A percentile compares a stretch with the other conserved stretches of the same genome.
Conservation (phyloP, 1,139 yeast genomes). For the Taphrina confusa region DNA sequence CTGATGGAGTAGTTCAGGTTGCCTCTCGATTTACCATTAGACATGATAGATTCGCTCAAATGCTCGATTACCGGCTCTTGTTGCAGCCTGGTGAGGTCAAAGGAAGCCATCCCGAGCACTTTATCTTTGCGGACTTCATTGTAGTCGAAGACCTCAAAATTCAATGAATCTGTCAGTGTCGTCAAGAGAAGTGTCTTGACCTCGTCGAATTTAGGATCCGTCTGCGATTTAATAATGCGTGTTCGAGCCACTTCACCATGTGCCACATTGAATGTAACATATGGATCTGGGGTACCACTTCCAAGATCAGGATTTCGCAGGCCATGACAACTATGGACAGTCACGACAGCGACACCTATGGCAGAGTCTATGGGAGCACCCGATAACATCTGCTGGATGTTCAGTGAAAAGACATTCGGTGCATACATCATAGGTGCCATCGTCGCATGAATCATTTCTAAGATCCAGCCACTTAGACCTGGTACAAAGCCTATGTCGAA, state of each 20-base stretch:
- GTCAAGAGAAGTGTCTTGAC: constrained; percentile 67
- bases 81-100: constrained; percentile 68
- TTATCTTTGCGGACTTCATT: constrained; percentile 80
- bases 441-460: constrained; percentile 80
- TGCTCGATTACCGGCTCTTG: constrained; percentile 53
- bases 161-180: constrained; percentile 77
- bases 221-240: constrained; percentile 63
- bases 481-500: constrained; percentile 87
- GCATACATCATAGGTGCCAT: constrained; percentile 83
- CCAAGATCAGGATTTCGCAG: constrained; percentile 66
- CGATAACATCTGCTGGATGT: constrained; percentile 83
- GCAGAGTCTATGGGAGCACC: constrained; percentile 81
- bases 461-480: constrained; percentile 76
- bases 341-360: constrained; percentile 77
- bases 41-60: constrained; percentile 59
- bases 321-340: constrained; percentile 64
- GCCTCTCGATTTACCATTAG: constrained; percentile 81
- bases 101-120: constrained; percentile 72
- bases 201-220: constrained; percentile 81
- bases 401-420: constrained; percentile 89
- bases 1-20: constrained; percentile 66
- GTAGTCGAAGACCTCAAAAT: constrained; percentile 68
- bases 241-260: constrained; percentile 64
- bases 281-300: constrained; percentile 87
- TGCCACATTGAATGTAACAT: constrained; percentile 57